Evolutionary conservation across 2,329 filamentous ascomycete species (phyloP).

Genomic region (Ustilaginoidea virens): DNA sequence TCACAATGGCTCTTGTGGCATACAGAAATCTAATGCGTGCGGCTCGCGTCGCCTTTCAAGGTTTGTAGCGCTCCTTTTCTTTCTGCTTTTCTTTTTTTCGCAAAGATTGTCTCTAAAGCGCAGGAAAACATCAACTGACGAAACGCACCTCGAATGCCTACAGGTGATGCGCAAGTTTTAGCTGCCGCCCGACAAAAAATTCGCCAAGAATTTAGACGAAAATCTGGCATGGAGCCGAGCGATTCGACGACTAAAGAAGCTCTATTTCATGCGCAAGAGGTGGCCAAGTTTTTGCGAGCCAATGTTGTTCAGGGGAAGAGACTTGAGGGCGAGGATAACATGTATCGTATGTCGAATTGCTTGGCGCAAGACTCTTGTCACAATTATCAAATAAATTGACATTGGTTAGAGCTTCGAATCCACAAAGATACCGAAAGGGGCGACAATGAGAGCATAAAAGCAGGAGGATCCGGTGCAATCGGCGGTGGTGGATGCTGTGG

Average conservation of each 20-base stretch:
- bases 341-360: slow-evolving; percentile 49
- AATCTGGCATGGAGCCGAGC: slow-evolving; percentile 40
- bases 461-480: slow-evolving; percentile 26
- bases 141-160: background rate
- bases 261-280: slow-evolving; percentile 66
- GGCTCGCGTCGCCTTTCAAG: slow-evolving; percentile 67
- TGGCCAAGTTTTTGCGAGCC: slow-evolving; percentile 62
- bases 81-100: too few relatives aligned
- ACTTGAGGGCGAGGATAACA: slow-evolving; percentile 25
- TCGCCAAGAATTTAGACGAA: slow-evolving; percentile 56
- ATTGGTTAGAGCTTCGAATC: slow-evolving; percentile 57
- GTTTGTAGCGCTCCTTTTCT: slow-evolving; percentile 27
- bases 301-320: slow-evolving; percentile 78
- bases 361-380: too few relatives aligned
- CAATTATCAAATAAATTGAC: slow-evolving; percentile 3
- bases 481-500: slow-evolving; percentile 18
- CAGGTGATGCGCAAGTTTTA: slow-evolving; percentile 58
- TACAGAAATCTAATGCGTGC: slow-evolving; percentile 75
- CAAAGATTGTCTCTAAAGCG: too few relatives aligned
- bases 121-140: too few relatives aligned
- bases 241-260: slow-evolving; percentile 45
- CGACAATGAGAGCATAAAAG: slow-evolving; percentile 82
- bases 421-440: slow-evolving; percentile 84
- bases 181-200: slow-evolving; percentile 57
- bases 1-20: slow-evolving; percentile 50